phyloP scores from a whole-genome alignment of 441 rosid genomes.

The Dalechampia spathulata region DNA sequence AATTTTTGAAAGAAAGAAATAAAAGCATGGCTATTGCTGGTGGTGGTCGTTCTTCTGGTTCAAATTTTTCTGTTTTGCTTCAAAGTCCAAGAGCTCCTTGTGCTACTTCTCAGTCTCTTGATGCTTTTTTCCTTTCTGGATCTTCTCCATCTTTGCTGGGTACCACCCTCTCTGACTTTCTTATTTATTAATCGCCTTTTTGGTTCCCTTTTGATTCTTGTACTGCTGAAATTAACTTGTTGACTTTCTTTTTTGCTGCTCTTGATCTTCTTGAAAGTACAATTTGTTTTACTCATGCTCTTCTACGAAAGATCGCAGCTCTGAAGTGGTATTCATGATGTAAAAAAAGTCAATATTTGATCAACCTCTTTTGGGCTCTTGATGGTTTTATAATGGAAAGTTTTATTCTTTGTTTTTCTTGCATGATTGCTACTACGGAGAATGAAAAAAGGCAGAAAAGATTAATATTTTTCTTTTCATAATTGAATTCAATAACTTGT shows the following conservation, averaged over 20 bases:
- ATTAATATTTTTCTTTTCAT: background rate
- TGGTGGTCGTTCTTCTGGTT: constrained; percentile 18
- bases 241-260: background rate
- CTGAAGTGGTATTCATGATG: background rate
- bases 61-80: constrained; percentile 32
- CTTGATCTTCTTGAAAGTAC: background rate
- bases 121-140: constrained; percentile 40
- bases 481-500: background rate
- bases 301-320: background rate
- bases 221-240: background rate
- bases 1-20: background rate
- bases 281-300: too few relatives aligned
- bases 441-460: background rate
- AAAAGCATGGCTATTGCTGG: constrained; percentile 36
- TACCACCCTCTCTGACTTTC: constrained; percentile 12
- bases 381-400: background rate
- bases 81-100: constrained; percentile 30
- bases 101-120: constrained; percentile 28
- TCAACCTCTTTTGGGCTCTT: background rate
- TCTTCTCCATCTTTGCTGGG: constrained; percentile 48
- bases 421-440: background rate
- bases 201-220: too few relatives aligned
- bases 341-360: background rate
- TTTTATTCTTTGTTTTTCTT: background rate
- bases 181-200: background rate